Conservation (phyloP, 75 land plant genomes). For the Pinus albicaulis region DNA sequence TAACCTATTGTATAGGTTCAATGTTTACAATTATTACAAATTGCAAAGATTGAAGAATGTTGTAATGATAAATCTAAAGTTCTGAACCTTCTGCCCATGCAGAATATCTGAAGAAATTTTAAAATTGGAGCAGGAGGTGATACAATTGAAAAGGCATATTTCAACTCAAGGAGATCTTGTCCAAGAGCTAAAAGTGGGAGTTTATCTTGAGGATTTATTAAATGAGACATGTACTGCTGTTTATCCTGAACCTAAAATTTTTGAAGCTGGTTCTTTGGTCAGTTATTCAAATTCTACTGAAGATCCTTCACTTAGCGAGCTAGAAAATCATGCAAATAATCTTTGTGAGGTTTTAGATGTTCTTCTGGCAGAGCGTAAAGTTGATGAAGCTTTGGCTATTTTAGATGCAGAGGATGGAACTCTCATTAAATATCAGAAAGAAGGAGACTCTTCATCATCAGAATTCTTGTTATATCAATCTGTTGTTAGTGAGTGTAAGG, state of each 20-base stretch:
- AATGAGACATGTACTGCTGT: conserved; percentile 12
- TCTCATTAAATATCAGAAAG: conserved; percentile 18
- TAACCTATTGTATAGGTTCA: neutral
- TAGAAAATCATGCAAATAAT: conserved; percentile 27
- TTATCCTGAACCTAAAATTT: conserved; percentile 7
- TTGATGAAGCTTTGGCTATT: conserved; percentile 44
- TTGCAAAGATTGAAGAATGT: neutral
- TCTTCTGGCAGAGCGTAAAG: conserved; percentile 41
- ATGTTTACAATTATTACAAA: neutral
- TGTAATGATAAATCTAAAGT: neutral
- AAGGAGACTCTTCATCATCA: conserved; percentile 14
- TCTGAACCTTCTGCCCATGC: conserved; percentile 13
- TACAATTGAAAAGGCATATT: conserved; percentile 32
- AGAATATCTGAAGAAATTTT: conserved; percentile 52
- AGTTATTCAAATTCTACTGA: conserved; percentile 1
- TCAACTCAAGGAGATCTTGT: conserved; percentile 43
- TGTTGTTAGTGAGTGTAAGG: conserved; percentile 28
- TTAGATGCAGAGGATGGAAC: conserved; percentile 32
- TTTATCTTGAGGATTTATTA: conserved; percentile 17
- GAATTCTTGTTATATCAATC: conserved; percentile 21
- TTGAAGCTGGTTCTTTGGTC: neutral
- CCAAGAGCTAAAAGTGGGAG: conserved; percentile 28
- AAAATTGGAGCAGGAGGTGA: conserved; percentile 41
- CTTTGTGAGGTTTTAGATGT: conserved; percentile 44
- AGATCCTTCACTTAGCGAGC: conserved; percentile 13